phyloP scores from a whole-genome alignment of 2,329 filamentous ascomycete species.

The Alternaria sp. region DNA sequence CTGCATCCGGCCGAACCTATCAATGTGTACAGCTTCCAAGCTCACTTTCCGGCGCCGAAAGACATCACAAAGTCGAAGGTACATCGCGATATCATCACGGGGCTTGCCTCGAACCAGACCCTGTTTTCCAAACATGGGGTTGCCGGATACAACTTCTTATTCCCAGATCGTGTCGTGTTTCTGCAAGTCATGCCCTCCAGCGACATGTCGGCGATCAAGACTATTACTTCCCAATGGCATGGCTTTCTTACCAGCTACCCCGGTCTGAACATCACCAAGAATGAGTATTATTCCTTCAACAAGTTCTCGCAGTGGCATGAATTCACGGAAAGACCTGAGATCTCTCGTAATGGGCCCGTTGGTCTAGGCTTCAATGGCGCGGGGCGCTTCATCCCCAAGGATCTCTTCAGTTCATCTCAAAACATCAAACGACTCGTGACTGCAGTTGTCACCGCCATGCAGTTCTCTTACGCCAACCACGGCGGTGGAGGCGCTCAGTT shows the following conservation, averaged over 20 bases:
- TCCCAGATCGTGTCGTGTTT: slow-evolving; percentile 43
- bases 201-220: slow-evolving; percentile 37
- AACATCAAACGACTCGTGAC: slow-evolving; percentile 39
- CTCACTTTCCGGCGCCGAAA: slow-evolving; percentile 36
- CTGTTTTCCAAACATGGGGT: slow-evolving; percentile 42
- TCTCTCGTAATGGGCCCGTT: slow-evolving; percentile 47
- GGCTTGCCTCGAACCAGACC: slow-evolving; percentile 44
- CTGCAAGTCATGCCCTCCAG: slow-evolving; percentile 44
- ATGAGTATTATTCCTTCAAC: slow-evolving; percentile 43
- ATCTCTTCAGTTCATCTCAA: slow-evolving; percentile 34
- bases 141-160: slow-evolving; percentile 50
- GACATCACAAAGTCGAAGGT: slow-evolving; percentile 44
- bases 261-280: slow-evolving; percentile 44
- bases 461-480: slow-evolving; percentile 39
- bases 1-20: slow-evolving; percentile 46
- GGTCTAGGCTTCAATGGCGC: slow-evolving; percentile 47
- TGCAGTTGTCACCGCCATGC: slow-evolving; percentile 46
- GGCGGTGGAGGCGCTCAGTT: slow-evolving; percentile 45
- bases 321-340: slow-evolving; percentile 42
- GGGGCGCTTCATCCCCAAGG: slow-evolving; percentile 46
- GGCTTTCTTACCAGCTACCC: slow-evolving; percentile 45
- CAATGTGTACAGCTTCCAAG: slow-evolving; percentile 50
- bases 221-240: slow-evolving; percentile 42
- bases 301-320: slow-evolving; percentile 45
- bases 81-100: slow-evolving; percentile 43